Percentiles rank a stretch among this genome's conserved stretches.
These are phyloP conservation scores for Sophora flavescens DNA, from an alignment of 306 rosid genomes.

Conservation along the genomic window DNA sequence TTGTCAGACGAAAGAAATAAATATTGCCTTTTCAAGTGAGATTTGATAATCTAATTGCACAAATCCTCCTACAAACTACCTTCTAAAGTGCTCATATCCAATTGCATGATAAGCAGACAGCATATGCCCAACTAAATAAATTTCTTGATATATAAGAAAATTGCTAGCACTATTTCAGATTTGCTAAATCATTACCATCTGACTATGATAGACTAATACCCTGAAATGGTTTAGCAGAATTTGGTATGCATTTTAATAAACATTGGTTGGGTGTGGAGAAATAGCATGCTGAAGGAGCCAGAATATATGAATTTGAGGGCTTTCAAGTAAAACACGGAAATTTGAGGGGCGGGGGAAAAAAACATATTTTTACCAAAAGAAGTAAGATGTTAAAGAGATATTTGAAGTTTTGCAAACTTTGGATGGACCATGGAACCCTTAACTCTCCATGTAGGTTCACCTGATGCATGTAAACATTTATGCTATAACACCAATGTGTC, in stretches of 20 bases:
- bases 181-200: slow-evolving; percentile 2
- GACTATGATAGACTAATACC: slow-evolving; percentile 11
- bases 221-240: slow-evolving; percentile 33
- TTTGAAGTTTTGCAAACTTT: slow-evolving; percentile 4
- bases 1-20: slow-evolving; percentile 46
- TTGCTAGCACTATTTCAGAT: not conserved
- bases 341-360: not conserved
- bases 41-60: slow-evolving; percentile 16
- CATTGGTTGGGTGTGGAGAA: slow-evolving; percentile 17
- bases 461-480: slow-evolving; percentile 6
- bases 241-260: slow-evolving; percentile 23
- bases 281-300: slow-evolving; percentile 10
- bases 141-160: slow-evolving; percentile 17
- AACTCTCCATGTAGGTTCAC: slow-evolving; percentile 25
- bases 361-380: slow-evolving; percentile 3
- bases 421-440: slow-evolving; percentile 21
- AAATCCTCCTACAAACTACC: slow-evolving; percentile 36
- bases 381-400: not conserved
- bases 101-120: slow-evolving; percentile 12
- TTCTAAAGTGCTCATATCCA: slow-evolving; percentile 12
- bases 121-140: not conserved
- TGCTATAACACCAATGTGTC: slow-evolving; percentile 6
- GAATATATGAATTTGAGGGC: slow-evolving; percentile 29
- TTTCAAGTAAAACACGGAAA: slow-evolving; percentile 36
- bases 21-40: slow-evolving; percentile 25